Base-by-base conservation (phyloP, 257 asterid genomes). In the Salvia hispanica region DNA sequence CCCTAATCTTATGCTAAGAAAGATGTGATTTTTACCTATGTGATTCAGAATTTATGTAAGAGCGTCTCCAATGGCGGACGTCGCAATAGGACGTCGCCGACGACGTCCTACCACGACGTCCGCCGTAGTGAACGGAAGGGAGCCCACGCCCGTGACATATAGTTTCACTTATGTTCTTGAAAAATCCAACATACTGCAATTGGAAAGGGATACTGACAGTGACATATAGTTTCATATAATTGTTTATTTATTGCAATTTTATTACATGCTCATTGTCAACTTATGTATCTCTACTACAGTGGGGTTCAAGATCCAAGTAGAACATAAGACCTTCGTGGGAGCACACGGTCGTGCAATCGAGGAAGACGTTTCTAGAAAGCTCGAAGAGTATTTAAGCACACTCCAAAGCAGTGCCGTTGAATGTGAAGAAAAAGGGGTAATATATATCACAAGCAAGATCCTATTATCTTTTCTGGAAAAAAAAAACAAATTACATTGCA, bases 291-390 rank as follows among this genome's bases (percentile, higher is more conserved):
- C n/a, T n/a, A n/a, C n/a, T 78, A 64, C 83, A 89, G 95, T 89
- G 90, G 96, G 96, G 8, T 89, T 81, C 59, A 88, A 83, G 15
- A 80, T 89, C 79, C 80, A 85, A 72, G 76, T 83, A 70, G 79
- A 73, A 33, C 75, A 77, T 0, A 79, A 79, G 63, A 73, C 85
- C 60, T 84, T 85, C 36, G 62, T 80, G 13, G 92, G 92, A 53
- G 74, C 84, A 18, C 90, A 86, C 44, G 58, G 52, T 34, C 83
- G 88, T 53, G 87, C 85, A 31, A 70, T 89, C 28, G 77, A 83
- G 74, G 89, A 85, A 80, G 90, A 85, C 64, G 95, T 82, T 67
- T 57, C 83, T 0, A 85, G 82, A 77, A 86, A 83, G 78, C 78
- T 80, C 43, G 90, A 85, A 7, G 47, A 68, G 15, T 85, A 72